Evolutionary conservation across 2,329 filamentous ascomycete genomes (phyloP), one percentile per base, ranked within the genome.

Genomic region (Fusarium beomiforme): DNA sequence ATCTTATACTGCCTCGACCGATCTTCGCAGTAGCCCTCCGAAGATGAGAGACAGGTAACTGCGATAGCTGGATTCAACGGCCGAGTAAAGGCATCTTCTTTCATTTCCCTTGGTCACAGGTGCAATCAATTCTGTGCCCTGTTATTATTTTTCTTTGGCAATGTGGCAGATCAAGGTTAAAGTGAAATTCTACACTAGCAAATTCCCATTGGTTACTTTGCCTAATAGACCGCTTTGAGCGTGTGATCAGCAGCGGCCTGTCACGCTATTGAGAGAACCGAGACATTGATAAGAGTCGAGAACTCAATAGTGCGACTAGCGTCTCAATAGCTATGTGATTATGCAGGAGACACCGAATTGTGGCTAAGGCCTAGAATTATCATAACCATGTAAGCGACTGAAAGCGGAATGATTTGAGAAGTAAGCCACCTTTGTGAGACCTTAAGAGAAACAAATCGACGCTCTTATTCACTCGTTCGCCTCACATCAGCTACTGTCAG

Each of bases 351-450:
- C 1, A 2, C 11, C 3, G 8, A 2, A 13, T 24, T 6, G 8
- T 34, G 31, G 16, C 29, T 50, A 0, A 24, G 1, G 12, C 3
- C 2, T n/a, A 17, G 47, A 4, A 36, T 5, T 14, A 24, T 36
- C n/a, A n/a, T 36, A 29, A 49, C n/a, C 46, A 49, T 23, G 29
- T 49, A 29, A 23, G 29, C n/a, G 10, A 13, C 29, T 2, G 6
- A 23, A 0, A 6, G 8, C 3, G 29, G 14, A 33, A 19, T 10
- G 13, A 34, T 2, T 24, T 4, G 14, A 2, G 0, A 14, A 23
- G 5, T 8, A 13, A 19, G 21, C 7, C 17, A 5, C 14, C 31
- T 33, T 33, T 33, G 10, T 7, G 6, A 33, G 31, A 9, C 33
- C 6, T 36, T 36, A n/a, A n/a, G n/a, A n/a, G n/a, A n/a, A n/a